These are phyloP conservation scores for Cercophora scortea DNA, from an alignment of 495 filamentous ascomycete species.

Conservation along the genomic window DNA sequence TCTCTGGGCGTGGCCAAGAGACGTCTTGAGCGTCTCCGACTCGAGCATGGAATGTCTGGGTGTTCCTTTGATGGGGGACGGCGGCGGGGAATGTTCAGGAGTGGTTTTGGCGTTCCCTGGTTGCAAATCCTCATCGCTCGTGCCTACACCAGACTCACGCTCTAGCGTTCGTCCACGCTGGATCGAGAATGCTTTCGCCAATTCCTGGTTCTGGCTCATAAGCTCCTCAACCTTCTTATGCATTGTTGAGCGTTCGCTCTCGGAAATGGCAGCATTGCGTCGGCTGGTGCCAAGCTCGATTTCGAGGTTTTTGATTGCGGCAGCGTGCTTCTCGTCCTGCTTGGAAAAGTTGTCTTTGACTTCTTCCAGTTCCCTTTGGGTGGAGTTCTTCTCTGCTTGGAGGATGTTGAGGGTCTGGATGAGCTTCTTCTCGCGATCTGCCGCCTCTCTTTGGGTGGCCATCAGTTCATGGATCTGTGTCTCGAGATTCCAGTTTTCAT, in stretches of 20 bases:
- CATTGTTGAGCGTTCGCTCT: constrained; percentile 63
- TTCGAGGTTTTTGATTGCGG: constrained; percentile 74
- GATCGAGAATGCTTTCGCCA: constrained; percentile 64
- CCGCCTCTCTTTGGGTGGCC: constrained; percentile 57
- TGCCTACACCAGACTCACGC: constrained; percentile 47
- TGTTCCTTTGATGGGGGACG: constrained; percentile 82
- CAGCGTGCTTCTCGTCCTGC: constrained; percentile 69
- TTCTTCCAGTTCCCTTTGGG: constrained; percentile 83
- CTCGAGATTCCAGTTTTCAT: constrained; percentile 96
- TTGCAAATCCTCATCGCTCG: constrained; percentile 55
- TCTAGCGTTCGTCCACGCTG: constrained; percentile 65
- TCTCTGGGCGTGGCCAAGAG: constrained; percentile 85
- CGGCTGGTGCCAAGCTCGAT: constrained; percentile 74
- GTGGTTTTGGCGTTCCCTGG: constrained; percentile 61
- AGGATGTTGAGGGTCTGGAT: constrained; percentile 57
- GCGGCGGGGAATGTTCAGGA: constrained; percentile 83
- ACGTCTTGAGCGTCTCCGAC: constrained; percentile 89
- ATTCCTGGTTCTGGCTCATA: constrained; percentile 76
- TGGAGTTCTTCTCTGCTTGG: constrained; percentile 64
- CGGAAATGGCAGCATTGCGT: constrained; percentile 62
- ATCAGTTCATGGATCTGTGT: constrained; percentile 77
- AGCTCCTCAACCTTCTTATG: constrained; percentile 82
- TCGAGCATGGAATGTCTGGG: constrained; percentile 85
- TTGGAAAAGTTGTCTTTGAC: constrained; percentile 69
- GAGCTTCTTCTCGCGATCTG: constrained; percentile 75